Conservation (phyloP, 2,329 filamentous ascomycete species). For the Xylaria sp. region DNA sequence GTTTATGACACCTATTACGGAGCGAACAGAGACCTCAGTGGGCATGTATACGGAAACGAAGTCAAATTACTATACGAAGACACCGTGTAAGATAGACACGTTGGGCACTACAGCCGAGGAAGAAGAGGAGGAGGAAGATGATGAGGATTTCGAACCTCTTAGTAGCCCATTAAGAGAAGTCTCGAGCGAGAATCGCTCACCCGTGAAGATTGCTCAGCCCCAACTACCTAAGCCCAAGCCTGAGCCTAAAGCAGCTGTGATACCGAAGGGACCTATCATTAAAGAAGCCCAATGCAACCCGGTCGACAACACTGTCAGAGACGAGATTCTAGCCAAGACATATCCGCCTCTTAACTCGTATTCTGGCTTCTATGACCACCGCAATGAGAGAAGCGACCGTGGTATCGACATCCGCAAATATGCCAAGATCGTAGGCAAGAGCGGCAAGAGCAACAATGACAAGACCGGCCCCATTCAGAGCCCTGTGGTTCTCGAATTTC, state of each 20-base stretch:
- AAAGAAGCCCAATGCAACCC: slow-evolving; percentile 87
- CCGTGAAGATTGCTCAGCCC: slow-evolving; percentile 58
- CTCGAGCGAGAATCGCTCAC: slow-evolving; percentile 56
- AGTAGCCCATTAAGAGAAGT: slow-evolving; percentile 77
- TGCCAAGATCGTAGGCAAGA: slow-evolving; percentile 68
- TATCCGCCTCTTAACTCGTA: slow-evolving; percentile 77
- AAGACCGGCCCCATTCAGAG: slow-evolving; percentile 63
- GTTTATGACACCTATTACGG: slow-evolving; percentile 98
- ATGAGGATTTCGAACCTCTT: slow-evolving; percentile 48
- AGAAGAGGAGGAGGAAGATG: slow-evolving; percentile 39
- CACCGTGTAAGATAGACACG: slow-evolving; percentile 67
- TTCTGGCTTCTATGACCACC: slow-evolving; percentile 79
- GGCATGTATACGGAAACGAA: slow-evolving; percentile 65
- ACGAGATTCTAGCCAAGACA: slow-evolving; percentile 75
- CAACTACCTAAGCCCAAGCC: slow-evolving; percentile 51
- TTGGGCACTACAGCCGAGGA: slow-evolving; percentile 40
- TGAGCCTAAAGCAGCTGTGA: slow-evolving; percentile 37
- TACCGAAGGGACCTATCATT: slow-evolving; percentile 73
- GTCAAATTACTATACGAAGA: slow-evolving; percentile 72
- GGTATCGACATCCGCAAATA: slow-evolving; percentile 81
- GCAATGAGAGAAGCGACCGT: slow-evolving; percentile 66
- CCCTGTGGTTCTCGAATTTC: slow-evolving; percentile 71
- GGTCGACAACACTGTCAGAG: slow-evolving; percentile 75
- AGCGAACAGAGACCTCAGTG: slow-evolving; percentile 89
- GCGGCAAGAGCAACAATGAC: slow-evolving; percentile 62